Base-by-base conservation (phyloP, 2,329 filamentous ascomycete species). In the Cladosporium sphaerospermum region DNA sequence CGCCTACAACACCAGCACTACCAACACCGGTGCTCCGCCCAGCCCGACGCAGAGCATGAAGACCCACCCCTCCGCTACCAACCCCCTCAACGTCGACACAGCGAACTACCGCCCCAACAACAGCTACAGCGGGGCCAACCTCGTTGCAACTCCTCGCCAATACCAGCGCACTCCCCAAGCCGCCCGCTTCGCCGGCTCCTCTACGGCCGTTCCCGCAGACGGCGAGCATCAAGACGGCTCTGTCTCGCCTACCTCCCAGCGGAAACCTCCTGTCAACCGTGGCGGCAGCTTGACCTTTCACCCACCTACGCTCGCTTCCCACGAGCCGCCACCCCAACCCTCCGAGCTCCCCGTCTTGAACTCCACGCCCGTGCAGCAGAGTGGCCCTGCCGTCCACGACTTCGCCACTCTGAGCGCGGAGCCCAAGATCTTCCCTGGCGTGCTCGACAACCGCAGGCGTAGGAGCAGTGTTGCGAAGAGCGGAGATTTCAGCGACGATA, bases 381-480 rank as follows among this genome's bases (percentile, higher is more conserved):
- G 11, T 11, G 36, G 36, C 11, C 16, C 36, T 14, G 19, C 51
- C 1, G 39, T 42, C 8, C 51, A 53, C 31, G 51, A 53, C 73
- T 78, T 55, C 60, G 72, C 52, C 75, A 80, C 59, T 64, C 82
- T 9, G 6, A 48, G 56, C 19, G 57, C 74, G 23, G 85, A 89
- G 66, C 86, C 85, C 9, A 79, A 77, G 57, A 82, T 89, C 57
- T 87, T 89, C 59, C 87, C 87, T 0, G 86, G 86, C 0, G 78
- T 90, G 32, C 78, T 89, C 9, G 74, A 72, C 48, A 70, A 73
- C 16, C 66, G 69, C 34, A 65, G 71, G 40, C 19, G 48, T 23
- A 23, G 47, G 19, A 53, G 51, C 13, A 53, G 51, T 47, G 39
- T 53, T 23, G 44, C 43, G 9, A 42, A 28, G 23, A 46, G 43